These are phyloP conservation scores for Hygrocybe coccinea DNA, from an alignment of 768 basidiomycete species.

Conservation along the genomic window DNA sequence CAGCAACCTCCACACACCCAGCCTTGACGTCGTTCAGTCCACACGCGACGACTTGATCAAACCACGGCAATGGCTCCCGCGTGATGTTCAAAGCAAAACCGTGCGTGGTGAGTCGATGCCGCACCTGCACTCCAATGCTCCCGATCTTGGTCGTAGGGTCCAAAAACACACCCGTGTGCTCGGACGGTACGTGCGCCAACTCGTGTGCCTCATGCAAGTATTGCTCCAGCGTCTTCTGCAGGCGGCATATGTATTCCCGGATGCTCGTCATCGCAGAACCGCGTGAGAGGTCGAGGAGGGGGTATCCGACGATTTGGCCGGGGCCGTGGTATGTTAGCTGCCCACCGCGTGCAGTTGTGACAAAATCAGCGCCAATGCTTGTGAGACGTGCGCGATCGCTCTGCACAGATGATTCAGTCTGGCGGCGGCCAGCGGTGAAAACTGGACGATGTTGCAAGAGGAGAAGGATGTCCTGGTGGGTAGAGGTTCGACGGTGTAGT, in stretches of 20 bases:
- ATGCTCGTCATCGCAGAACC: slow-evolving; percentile 66
- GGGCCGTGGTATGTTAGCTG: slow-evolving; percentile 97
- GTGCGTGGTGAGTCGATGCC: slow-evolving; percentile 90
- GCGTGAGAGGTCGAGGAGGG: slow-evolving; percentile 82
- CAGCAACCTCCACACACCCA: slow-evolving; percentile 54
- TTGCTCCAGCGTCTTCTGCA: slow-evolving; percentile 66
- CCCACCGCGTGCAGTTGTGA: slow-evolving; percentile 78
- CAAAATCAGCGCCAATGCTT: slow-evolving; percentile 80
- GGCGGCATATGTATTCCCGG: slow-evolving; percentile 77
- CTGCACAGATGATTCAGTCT: slow-evolving; percentile 26
- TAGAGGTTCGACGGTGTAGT: slow-evolving; percentile 35
- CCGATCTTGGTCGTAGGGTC: slow-evolving; percentile 78
- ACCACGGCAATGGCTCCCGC: slow-evolving; percentile 76
- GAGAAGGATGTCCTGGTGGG: slow-evolving; percentile 62
- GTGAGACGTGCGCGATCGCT: slow-evolving; percentile 40
- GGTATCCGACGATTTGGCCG: slow-evolving; percentile 95
- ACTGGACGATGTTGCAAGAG: slow-evolving; percentile 89
- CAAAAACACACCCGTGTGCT: slow-evolving; percentile 89
- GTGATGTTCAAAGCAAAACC: slow-evolving; percentile 94
- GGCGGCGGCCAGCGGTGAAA: slow-evolving; percentile 90
- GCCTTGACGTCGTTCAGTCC: slow-evolving; percentile 82
- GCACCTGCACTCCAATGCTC: slow-evolving; percentile 94
- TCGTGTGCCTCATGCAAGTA: slow-evolving; percentile 60
- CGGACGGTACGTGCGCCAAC: slow-evolving; percentile 54
- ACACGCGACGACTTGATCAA: slow-evolving; percentile 84